phyloP scores from a whole-genome alignment of 805 yeast species.

The Candida arabinofermentans region DNA sequence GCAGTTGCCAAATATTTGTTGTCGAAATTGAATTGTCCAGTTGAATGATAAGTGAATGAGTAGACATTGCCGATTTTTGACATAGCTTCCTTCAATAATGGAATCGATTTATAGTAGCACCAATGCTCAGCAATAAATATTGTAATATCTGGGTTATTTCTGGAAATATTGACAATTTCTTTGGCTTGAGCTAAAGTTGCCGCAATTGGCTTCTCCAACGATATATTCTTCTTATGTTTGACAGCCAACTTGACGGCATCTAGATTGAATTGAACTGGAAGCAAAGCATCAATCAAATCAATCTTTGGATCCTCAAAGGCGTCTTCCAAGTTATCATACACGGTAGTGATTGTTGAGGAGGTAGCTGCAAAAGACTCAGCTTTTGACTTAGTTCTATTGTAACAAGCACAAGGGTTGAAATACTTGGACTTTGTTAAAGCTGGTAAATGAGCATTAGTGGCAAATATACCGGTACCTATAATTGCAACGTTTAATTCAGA shows the following conservation, averaged over 20 bases:
- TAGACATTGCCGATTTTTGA: slow-evolving; percentile 69
- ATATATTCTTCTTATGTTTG: slow-evolving; percentile 70
- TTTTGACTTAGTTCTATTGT: slow-evolving; percentile 78
- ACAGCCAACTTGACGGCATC: slow-evolving; percentile 67
- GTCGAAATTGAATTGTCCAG: slow-evolving; percentile 63
- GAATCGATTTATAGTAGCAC: slow-evolving; percentile 64
- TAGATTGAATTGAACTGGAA: slow-evolving; percentile 83
- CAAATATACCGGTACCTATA: slow-evolving; percentile 86
- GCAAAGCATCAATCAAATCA: slow-evolving; percentile 76
- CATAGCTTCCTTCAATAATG: slow-evolving; percentile 50
- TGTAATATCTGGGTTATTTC: slow-evolving; percentile 54
- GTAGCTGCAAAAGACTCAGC: slow-evolving; percentile 73
- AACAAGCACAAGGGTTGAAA: slow-evolving; percentile 64
- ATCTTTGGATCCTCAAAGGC: slow-evolving; percentile 62
- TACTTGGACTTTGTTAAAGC: slow-evolving; percentile 49
- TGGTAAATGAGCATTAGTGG: slow-evolving; percentile 80
- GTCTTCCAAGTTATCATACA: slow-evolving; percentile 60
- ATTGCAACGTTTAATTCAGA: slow-evolving; percentile 51
- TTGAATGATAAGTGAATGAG: slow-evolving; percentile 67
- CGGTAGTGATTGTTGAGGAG: slow-evolving; percentile 51
- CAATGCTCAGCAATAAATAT: slow-evolving; percentile 84
- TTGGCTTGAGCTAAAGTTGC: slow-evolving; percentile 78
- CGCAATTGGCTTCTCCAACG: slow-evolving; percentile 90
- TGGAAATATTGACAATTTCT: slow-evolving; percentile 67
- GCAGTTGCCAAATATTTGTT: slow-evolving; percentile 64